Percentiles rank a stretch among this genome's conserved stretches.
Evolutionary conservation across 2,329 filamentous ascomycete genomes (phyloP).

Genomic region (Diaporthe helianthi): DNA sequence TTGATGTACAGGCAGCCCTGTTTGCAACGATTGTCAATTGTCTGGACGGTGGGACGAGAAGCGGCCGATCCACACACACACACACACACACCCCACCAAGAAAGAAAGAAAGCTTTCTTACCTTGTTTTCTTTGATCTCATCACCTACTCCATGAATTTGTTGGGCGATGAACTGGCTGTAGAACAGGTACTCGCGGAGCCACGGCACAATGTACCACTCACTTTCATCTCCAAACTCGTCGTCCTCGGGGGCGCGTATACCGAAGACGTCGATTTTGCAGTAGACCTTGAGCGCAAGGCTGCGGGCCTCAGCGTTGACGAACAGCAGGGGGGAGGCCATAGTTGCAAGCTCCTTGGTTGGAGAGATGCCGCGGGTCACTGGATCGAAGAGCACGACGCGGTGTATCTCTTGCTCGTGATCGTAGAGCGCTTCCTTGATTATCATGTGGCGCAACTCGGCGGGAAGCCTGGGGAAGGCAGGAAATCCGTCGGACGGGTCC

Average conservation of each 20-base stretch:
- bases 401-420: neutral
- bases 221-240: neutral
- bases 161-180: neutral
- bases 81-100: no score
- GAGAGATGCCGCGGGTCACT: neutral
- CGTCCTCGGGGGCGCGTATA: neutral
- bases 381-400: constrained; percentile 23
- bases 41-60: neutral
- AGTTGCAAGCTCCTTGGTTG: constrained; percentile 11
- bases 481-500: neutral
- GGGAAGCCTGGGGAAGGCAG: constrained; percentile 1
- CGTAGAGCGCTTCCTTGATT: neutral
- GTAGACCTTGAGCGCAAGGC: constrained; percentile 13
- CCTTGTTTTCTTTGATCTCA: neutral
- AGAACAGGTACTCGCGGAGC: neutral
- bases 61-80: no score
- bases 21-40: no score
- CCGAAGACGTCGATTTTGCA: neutral
- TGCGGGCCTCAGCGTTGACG: constrained; percentile 10
- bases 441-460: constrained; percentile 22
- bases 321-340: neutral
- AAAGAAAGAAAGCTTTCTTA: neutral
- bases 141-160: neutral
- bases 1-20: constrained; percentile 25
- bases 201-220: neutral